Base-by-base conservation (phyloP, 805 yeast species). In the Hanseniaspora guilliermondii region DNA sequence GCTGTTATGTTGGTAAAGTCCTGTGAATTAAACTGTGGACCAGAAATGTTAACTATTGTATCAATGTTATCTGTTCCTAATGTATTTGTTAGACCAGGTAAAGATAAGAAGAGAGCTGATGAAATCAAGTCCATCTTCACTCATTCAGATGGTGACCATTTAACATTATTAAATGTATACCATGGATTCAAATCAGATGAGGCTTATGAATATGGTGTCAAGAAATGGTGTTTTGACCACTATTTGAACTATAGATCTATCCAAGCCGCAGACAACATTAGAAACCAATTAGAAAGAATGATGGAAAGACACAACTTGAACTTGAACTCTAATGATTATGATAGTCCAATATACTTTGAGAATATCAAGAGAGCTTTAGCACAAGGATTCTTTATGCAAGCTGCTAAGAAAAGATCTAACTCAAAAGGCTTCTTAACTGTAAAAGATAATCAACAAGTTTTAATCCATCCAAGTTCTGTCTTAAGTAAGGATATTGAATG, bases 381-480 rank as follows among this genome's bases (percentile, higher is more conserved):
- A 4, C 78, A 87, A n/a, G 98, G 98, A 1, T 89, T 88, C 68
- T 93, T 93, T 73, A 89, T 93, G 97, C 98, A 93, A 72, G 95
- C 86, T 54, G 97, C 97, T 35, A 93, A 89, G 72, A 87, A 86
- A 73, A 80, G 79, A 71, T 78, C 85, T n/a, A 82, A 87, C 38
- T 74, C 76, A 24, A 84, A 83, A 62, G 89, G 86, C n/a, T 91
- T 84, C 67, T 76, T 85, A 61, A 93, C 98, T 0, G 85, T 89
- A 49, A 88, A 88, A 69, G 98, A 93, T 69, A 88, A 89, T 65
- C 98, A 93, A 72, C 97, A 91, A 58, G 97, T 91, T 12, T 70
- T 88, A 62, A 76, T 93, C 47, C 98, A 93, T 66, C 98, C 98
- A 57, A 83, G 93, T 54, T 87, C 97, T 1, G 93, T 88, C 11